These are phyloP conservation scores for Monosporascus cannonballus DNA, from an alignment of 2,329 filamentous ascomycete species.

Conservation along the genomic window DNA sequence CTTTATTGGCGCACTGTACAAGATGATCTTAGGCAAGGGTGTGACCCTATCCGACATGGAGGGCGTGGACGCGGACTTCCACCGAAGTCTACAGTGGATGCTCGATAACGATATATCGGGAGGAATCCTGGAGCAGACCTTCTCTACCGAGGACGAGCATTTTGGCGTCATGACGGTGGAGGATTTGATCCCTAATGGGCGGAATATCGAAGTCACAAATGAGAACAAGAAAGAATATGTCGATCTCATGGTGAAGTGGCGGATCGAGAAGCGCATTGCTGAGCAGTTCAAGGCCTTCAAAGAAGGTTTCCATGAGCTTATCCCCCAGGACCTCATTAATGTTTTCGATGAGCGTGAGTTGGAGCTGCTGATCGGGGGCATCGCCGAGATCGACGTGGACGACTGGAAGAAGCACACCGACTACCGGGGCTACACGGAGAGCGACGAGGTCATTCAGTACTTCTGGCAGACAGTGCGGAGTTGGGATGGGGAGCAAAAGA, in stretches of 20 bases:
- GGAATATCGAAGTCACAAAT: conserved; percentile 93
- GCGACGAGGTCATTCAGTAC: conserved; percentile 93
- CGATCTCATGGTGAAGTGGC: conserved; percentile 97
- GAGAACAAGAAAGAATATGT: conserved; percentile 99
- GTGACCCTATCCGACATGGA: conserved; percentile 95
- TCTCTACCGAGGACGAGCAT: conserved; percentile 93
- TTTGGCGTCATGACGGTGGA: conserved; percentile 94
- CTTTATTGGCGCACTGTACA: conserved; percentile 98
- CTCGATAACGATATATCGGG: conserved; percentile 93
- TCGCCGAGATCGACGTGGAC: conserved; percentile 98
- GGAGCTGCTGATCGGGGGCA: conserved; percentile 93
- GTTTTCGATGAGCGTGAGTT: conserved; percentile 98
- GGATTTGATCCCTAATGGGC: conserved; percentile 83
- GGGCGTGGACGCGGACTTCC: conserved; percentile 96
- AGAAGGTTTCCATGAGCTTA: conserved; percentile 94
- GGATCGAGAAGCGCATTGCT: conserved; percentile 95
- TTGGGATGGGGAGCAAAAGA: conserved; percentile 99
- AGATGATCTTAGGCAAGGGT: conserved; percentile 96
- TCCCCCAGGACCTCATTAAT: conserved; percentile 92
- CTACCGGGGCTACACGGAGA: conserved; percentile 97
- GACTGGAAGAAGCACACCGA: conserved; percentile 99
- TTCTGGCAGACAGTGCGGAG: conserved; percentile 97
- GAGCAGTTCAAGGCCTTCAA: conserved; percentile 99
- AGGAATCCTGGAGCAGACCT: conserved; percentile 89
- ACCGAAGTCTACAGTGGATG: conserved; percentile 94